Conservation (phyloP, 495 filamentous ascomycete genomes). For the Tetracladium setigerum region DNA sequence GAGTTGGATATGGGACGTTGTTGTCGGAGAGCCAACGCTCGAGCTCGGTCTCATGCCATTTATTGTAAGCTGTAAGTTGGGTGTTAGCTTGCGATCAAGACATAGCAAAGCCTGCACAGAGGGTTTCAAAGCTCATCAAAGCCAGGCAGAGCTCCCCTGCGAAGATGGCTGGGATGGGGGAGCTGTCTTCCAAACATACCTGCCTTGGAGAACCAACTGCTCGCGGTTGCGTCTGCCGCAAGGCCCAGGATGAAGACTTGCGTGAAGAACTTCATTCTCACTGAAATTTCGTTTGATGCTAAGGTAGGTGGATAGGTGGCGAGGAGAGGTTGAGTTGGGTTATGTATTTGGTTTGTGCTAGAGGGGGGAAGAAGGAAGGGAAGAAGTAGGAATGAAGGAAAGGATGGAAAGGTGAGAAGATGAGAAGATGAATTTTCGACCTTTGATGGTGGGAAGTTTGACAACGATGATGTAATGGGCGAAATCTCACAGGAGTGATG, state of each 20-base stretch:
- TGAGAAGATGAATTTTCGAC: neutral
- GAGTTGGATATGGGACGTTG: conserved; percentile 76
- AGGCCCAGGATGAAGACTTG: conserved; percentile 63
- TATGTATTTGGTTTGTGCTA: too few species aligned
- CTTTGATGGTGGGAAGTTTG: neutral
- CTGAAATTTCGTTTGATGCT: conserved; percentile 3
- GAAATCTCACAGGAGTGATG: too few species aligned
- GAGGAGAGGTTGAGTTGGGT: neutral
- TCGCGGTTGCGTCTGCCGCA: conserved; percentile 60
- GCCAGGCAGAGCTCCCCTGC: too few species aligned
- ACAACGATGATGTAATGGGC: neutral
- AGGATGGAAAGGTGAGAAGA: neutral
- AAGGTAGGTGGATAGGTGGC: neutral
- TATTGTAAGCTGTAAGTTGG: conserved; percentile 77
- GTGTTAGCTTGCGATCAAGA: conserved; percentile 8
- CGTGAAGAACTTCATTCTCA: conserved; percentile 67
- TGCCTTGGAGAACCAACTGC: conserved; percentile 76
- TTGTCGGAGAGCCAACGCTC: conserved; percentile 96
- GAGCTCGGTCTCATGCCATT: conserved; percentile 96
- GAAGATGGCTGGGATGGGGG: neutral
- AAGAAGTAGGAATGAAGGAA: neutral
- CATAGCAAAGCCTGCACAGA: too few species aligned
- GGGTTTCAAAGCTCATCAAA: too few species aligned
- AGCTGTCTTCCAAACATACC: conserved; percentile 43
- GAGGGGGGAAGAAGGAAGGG: neutral